A percentile compares a stretch with the other conserved stretches of the same genome.
These are phyloP conservation scores for Orbilia brochopaga DNA, from an alignment of 2,329 filamentous ascomycete genomes.

Conservation along the genomic window DNA sequence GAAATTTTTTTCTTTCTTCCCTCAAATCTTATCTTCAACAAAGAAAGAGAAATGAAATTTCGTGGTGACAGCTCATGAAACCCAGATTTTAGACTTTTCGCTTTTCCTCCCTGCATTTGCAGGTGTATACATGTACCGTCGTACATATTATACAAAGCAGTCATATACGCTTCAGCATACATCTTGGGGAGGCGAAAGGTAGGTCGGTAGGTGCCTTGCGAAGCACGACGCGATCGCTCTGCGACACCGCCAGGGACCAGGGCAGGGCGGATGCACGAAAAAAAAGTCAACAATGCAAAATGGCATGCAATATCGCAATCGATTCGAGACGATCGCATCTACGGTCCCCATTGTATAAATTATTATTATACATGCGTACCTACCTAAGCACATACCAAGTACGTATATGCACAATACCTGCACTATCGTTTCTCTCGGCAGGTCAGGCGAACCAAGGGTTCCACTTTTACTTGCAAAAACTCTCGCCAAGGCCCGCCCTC, in stretches of 20 bases:
- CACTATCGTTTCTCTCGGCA: neutral
- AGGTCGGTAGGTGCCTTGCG: neutral
- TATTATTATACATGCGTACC: too few species aligned
- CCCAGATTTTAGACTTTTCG: neutral
- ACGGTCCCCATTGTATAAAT: neutral
- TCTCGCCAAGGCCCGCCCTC: slow-evolving; percentile 20
- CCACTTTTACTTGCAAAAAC: slow-evolving; percentile 11
- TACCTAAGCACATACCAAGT: too few species aligned
- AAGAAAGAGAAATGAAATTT: neutral
- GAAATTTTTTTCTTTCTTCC: too few species aligned
- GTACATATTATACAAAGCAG: neutral
- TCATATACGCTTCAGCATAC: too few species aligned
- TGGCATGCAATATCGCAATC: slow-evolving; percentile 8
- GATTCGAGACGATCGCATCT: slow-evolving; percentile 25
- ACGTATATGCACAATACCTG: too few species aligned
- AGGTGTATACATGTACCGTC: too few species aligned
- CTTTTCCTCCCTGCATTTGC: neutral
- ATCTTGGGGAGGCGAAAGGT: too few species aligned
- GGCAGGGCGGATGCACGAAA: too few species aligned
- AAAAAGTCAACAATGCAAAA: slow-evolving; percentile 30
- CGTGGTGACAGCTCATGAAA: slow-evolving; percentile 38
- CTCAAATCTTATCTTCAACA: slow-evolving; percentile 36
- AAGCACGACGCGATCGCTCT: neutral
- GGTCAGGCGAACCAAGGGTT: neutral
- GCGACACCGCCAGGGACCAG: neutral